Percentiles rank a stretch among this genome's conserved stretches.
phyloP scores from a whole-genome alignment of 2,329 filamentous ascomycete species.

The Penicillium sp. region DNA sequence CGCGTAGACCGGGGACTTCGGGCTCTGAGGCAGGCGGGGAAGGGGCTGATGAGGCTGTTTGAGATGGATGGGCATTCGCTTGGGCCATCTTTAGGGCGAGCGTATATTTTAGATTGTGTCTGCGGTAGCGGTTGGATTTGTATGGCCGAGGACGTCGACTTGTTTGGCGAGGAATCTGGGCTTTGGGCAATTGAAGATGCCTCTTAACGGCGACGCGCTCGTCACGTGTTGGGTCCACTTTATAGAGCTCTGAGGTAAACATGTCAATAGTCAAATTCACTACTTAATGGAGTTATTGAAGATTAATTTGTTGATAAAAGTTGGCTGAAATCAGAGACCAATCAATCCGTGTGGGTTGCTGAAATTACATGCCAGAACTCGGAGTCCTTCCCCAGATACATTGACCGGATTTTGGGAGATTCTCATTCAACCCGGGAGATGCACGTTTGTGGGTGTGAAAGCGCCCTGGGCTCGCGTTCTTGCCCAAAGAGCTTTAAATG shows the following conservation, averaged over 20 bases:
- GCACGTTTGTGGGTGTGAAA: background rate
- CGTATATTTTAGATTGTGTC: background rate
- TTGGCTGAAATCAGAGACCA: no score
- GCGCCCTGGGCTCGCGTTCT: background rate
- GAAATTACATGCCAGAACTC: background rate
- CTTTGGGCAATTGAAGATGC: background rate
- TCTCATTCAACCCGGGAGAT: background rate
- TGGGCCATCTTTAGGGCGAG: constrained; percentile 21
- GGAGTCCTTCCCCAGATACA: background rate
- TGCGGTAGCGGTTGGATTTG: background rate
- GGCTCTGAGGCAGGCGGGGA: constrained; percentile 49
- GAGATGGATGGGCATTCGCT: constrained; percentile 13
- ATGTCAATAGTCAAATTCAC: no score
- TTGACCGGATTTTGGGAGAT: background rate
- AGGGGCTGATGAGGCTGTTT: constrained; percentile 44
- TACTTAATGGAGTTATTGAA: no score
- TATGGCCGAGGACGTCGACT: background rate
- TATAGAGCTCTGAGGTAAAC: background rate
- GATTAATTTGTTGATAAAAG: background rate
- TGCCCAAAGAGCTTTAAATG: constrained; percentile 47
- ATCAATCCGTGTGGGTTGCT: no score
- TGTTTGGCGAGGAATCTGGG: constrained; percentile 11
- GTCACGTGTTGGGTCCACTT: constrained; percentile 20
- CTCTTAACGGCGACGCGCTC: constrained; percentile 14
- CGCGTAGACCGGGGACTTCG: constrained; percentile 56